These are phyloP conservation scores for Aspergillus brasiliensis DNA, from an alignment of 2,329 filamentous ascomycete genomes.

Conservation along the genomic window DNA sequence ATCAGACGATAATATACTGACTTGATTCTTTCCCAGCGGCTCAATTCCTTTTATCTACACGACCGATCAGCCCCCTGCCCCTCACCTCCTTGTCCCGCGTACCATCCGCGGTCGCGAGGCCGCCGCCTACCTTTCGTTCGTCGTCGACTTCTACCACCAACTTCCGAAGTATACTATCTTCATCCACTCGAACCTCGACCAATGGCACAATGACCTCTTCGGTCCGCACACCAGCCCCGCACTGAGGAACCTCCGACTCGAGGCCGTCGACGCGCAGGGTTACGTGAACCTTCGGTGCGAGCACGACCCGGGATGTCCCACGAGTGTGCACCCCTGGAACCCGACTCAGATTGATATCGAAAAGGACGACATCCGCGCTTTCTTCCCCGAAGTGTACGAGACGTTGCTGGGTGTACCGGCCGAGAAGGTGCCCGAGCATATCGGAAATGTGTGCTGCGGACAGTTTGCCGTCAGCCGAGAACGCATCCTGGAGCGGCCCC, in stretches of 20 bases:
- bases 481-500: constrained; percentile 30
- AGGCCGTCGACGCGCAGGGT: constrained; percentile 40
- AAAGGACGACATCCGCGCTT: constrained; percentile 27
- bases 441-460: constrained; percentile 38
- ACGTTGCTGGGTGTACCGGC: constrained; percentile 27
- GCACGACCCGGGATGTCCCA: constrained; percentile 41
- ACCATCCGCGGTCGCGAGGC: constrained; percentile 60
- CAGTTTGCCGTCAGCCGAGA: constrained; percentile 39
- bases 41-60: constrained; percentile 32
- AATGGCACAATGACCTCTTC: constrained; percentile 60
- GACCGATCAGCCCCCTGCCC: constrained; percentile 29
- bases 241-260: constrained; percentile 35
- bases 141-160: constrained; percentile 63
- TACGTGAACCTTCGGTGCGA: constrained; percentile 46
- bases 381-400: constrained; percentile 29
- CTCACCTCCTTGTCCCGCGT: constrained; percentile 25
- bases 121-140: constrained; percentile 63
- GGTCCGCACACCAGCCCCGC: constrained; percentile 32
- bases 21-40: constrained; percentile 5
- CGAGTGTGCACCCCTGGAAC: constrained; percentile 36
- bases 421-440: constrained; percentile 27
- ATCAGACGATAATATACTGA: background rate
- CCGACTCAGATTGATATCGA: constrained; percentile 26
- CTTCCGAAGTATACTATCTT: constrained; percentile 63
- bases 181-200: constrained; percentile 59